Evolutionary conservation across 495 filamentous ascomycete genomes (phyloP), one percentile per base, ranked within the genome.

Genomic region (Penicillium crystallinum): DNA sequence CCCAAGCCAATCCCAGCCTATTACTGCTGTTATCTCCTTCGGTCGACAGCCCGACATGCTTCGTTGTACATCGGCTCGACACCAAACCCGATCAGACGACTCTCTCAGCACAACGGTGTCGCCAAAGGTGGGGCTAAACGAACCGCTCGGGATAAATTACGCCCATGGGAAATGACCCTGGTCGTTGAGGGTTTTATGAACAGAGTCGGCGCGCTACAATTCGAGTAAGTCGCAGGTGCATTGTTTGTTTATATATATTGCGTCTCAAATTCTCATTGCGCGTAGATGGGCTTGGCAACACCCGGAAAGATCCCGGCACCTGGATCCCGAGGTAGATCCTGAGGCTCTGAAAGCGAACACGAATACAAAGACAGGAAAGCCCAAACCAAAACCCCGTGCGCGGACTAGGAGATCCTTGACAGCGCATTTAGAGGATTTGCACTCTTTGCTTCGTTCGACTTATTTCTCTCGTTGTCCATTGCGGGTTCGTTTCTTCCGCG

Each of bases 101-200:
- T 97, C 8, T 77, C 79, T 21, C 93, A 98, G 64, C 93, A 98
- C 67, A 98, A 98, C 69, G 93, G 93, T 21, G 58, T 77, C 14
- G 68, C 74, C 9, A 85, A 80, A 57, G 93, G 93, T 37, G 93
- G 93, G 23, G 93, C 93, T 27, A 77, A 74, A 27, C 76, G 81
- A 22, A 98, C 93, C 4, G 78, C 80, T n/a, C 74, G 77, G 15
- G 64, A 60, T 11, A 78, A 63, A n/a, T 66, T 87, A 39, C 77
- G 88, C 45, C 93, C 95, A 0, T 97, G 95, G 93, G 89, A 97
- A 63, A 96, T 98, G 90, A 77, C 84, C 1, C 83, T 83, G 27
- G 77, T 97, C 6, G 89, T 97, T 1, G 85, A 87, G 2, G 93
- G 95, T 0, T 98, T 98, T 57, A 89, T 88, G 12, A 90, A 85